Conservation (phyloP, 208 protist species). For the Crithidia acanthocephali region DNA sequence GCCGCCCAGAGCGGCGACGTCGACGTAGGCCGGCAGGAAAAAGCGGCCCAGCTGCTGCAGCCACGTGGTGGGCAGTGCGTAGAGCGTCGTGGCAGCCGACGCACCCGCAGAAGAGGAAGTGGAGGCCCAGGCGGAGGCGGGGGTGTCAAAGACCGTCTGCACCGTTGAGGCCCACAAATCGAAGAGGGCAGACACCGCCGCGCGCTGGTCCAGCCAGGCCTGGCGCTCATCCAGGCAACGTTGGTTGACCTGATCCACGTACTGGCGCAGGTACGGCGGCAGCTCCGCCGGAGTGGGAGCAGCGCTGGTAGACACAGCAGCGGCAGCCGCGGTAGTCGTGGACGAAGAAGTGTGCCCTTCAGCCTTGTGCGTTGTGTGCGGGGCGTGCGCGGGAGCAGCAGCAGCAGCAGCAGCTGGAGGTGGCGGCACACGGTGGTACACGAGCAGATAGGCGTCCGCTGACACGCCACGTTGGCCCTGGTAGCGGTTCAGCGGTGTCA, state of each 20-base stretch:
- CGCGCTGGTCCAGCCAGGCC: slow-evolving; percentile 28
- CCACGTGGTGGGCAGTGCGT: slow-evolving; percentile 72
- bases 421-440: slow-evolving; percentile 52
- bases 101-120: neutral
- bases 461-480: slow-evolving; percentile 45
- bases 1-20: slow-evolving; percentile 36
- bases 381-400: slow-evolving; percentile 15
- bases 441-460: slow-evolving; percentile 72
- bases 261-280: slow-evolving; percentile 44
- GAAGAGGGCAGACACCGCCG: slow-evolving; percentile 23
- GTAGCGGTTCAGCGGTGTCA: slow-evolving; percentile 51
- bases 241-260: slow-evolving; percentile 49
- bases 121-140: slow-evolving; percentile 10
- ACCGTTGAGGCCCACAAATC: slow-evolving; percentile 40
- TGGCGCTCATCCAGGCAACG: slow-evolving; percentile 23
- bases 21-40: slow-evolving; percentile 59
- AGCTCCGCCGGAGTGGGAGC: slow-evolving; percentile 40
- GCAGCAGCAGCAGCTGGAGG: slow-evolving; percentile 16
- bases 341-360: neutral
- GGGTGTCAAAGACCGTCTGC: slow-evolving; percentile 32
- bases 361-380: neutral
- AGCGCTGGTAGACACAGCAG: slow-evolving; percentile 10
- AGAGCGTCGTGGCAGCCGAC: slow-evolving; percentile 13
- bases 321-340: neutral
- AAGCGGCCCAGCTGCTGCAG: slow-evolving; percentile 59